Percentiles rank a stretch among this genome's conserved stretches.
Evolutionary conservation across 2,329 filamentous ascomycete genomes (phyloP).

Genomic region (Aspergillus glaucus): DNA sequence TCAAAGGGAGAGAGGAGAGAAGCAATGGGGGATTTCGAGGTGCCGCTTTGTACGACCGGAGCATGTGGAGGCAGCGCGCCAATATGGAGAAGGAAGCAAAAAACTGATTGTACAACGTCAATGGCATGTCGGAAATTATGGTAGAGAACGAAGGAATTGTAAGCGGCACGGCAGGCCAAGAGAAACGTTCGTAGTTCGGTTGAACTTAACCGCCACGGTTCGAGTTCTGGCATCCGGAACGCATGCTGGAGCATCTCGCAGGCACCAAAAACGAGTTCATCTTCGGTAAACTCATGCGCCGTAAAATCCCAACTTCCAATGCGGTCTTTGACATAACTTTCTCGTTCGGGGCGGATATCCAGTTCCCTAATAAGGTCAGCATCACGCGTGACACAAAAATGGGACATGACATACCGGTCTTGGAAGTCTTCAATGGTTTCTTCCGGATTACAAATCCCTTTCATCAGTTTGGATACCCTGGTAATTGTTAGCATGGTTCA

Average conservation of each 20-base stretch:
- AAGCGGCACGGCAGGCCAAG: constrained; percentile 82
- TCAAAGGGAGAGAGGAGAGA: constrained; percentile 78
- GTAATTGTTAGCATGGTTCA: constrained; percentile 1
- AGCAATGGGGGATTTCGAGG: constrained; percentile 58
- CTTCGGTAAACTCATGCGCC: constrained; percentile 81
- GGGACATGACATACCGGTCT: constrained; percentile 45
- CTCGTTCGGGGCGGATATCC: constrained; percentile 60
- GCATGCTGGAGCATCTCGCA: constrained; percentile 86
- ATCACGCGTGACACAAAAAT: background rate
- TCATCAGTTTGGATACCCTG: constrained; percentile 77
- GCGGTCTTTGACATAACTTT: constrained; percentile 58
- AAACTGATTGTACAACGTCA: constrained; percentile 89
- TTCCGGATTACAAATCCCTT: constrained; percentile 71
- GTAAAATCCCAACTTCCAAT: constrained; percentile 82
- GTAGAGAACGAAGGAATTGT: constrained; percentile 93
- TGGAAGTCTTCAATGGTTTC: constrained; percentile 57
- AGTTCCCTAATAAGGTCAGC: constrained; percentile 49
- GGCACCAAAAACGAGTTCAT: constrained; percentile 82
- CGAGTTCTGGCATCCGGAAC: constrained; percentile 71
- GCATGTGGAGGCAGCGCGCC: constrained; percentile 68
- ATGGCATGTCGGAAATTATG: constrained; percentile 98
- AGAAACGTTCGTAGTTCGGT: constrained; percentile 80
- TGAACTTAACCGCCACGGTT: constrained; percentile 72
- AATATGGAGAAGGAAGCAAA: constrained; percentile 78
- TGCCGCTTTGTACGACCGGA: constrained; percentile 24